phyloP scores from a whole-genome alignment of 2,329 filamentous ascomycete genomes.

The Talaromyces piceae region DNA sequence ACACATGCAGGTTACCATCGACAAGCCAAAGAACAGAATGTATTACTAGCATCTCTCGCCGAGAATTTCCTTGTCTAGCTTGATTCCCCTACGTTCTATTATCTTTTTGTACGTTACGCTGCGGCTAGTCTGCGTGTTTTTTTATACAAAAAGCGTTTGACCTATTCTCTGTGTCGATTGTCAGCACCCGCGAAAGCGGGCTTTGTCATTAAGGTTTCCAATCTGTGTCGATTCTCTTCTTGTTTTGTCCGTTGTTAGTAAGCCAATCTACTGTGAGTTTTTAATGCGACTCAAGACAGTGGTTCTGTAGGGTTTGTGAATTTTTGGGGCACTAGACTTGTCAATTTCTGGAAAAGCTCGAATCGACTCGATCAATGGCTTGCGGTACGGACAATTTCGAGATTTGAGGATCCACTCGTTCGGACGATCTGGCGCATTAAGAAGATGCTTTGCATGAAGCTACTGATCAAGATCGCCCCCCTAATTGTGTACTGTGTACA shows the following conservation, averaged over 20 bases:
- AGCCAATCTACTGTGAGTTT: too few species aligned
- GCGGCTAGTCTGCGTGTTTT: conserved; percentile 3
- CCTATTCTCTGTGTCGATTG: background rate
- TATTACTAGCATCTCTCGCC: conserved; percentile 5
- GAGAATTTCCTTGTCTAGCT: background rate
- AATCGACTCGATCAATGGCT: too few species aligned
- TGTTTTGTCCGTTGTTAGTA: background rate
- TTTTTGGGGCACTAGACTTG: too few species aligned
- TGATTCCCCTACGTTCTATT: conserved; percentile 10
- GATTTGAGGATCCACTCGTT: background rate
- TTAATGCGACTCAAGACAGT: background rate
- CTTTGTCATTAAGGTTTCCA: conserved; percentile 16
- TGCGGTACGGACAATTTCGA: too few species aligned
- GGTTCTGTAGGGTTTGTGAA: too few species aligned
- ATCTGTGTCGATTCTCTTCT: background rate
- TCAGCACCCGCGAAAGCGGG: background rate
- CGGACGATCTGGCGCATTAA: background rate
- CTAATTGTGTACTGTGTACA: too few species aligned
- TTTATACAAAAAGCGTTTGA: conserved; percentile 8
- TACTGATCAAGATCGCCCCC: background rate
- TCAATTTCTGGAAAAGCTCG: too few species aligned
- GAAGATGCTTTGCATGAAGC: background rate
- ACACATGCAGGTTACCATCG: background rate
- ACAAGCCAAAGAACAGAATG: background rate
- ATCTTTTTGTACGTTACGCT: background rate